Percentiles rank a stretch among this genome's conserved stretches.
Evolutionary conservation across 805 yeast species (phyloP).

Genomic region (Citeromyces nyonsensis): DNA sequence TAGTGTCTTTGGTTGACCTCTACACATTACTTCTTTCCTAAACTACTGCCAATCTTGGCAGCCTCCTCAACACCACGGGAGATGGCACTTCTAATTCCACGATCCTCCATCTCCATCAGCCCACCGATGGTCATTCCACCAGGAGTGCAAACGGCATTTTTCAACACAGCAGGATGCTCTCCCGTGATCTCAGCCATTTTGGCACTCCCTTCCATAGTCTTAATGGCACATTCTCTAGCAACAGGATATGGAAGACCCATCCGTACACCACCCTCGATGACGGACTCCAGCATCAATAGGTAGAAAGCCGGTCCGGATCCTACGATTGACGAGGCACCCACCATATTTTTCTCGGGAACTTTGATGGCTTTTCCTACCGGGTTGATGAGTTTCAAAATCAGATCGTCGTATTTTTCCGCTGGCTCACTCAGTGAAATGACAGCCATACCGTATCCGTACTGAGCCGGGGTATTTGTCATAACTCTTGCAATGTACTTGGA

Average conservation of each 20-base stretch:
- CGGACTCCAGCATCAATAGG: constrained; percentile 74
- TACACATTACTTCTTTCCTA: constrained; percentile 29
- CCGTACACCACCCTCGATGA: constrained; percentile 87
- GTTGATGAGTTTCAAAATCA: constrained; percentile 34
- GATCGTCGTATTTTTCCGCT: constrained; percentile 28
- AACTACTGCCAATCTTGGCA: constrained; percentile 54
- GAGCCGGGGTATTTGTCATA: constrained; percentile 98
- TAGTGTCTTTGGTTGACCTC: not conserved
- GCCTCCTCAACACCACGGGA: constrained; percentile 86
- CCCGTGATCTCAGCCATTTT: constrained; percentile 76
- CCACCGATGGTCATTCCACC: constrained; percentile 98
- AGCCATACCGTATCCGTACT: constrained; percentile 87
- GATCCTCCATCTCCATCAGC: constrained; percentile 79
- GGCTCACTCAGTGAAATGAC: constrained; percentile 60
- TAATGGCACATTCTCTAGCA: constrained; percentile 79
- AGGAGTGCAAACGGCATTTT: constrained; percentile 86
- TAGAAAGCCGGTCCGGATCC: constrained; percentile 97
- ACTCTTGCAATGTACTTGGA: constrained; percentile 63
- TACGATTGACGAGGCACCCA: constrained; percentile 86
- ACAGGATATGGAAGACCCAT: constrained; percentile 85
- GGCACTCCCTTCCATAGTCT: constrained; percentile 89
- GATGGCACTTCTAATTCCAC: constrained; percentile 76
- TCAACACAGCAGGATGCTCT: constrained; percentile 78
- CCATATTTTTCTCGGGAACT: constrained; percentile 86
- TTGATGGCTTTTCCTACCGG: constrained; percentile 56